Evolutionary conservation across 2,329 filamentous ascomycete genomes (phyloP), one percentile per base, ranked within the genome.

Genomic region (Xenosphaeropsis pyriputrescens): DNA sequence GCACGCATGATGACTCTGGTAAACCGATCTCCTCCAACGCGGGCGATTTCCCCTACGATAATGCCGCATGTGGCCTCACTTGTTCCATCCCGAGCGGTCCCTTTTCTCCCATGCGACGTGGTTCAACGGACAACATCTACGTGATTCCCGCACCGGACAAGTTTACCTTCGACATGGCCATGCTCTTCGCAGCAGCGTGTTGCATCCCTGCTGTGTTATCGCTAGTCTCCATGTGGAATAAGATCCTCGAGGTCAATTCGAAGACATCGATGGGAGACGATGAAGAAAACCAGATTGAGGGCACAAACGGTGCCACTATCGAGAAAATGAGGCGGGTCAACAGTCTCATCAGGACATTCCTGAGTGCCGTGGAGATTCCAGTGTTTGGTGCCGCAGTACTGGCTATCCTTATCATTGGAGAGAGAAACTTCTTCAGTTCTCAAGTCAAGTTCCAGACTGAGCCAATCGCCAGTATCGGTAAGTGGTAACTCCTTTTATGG

Each of bases 201-300:
- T n/a, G n/a, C n/a, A n/a, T n/a, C n/a, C 74, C 75, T 0, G 72
- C 75, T 1, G 66, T 80, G 8, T 54, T 81, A 0, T 75, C 71
- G 7, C 54, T 79, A 7, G 59, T 72, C 0, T 74, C 68, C 1
- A 79, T 73, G 55, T 74, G 70, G 67, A 69, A 72, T 43, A 78
- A 75, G 47, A 77, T 81, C 4, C 52, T 77, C 2, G 66, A 77
- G 42, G 65, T 68, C 36, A 78, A 78, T 41, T 76, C 71, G 70
- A 70, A 63, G 43, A 59, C 53, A 31, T 55, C 57, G 1, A 64
- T 62, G 30, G 58, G 59, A 1, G 46, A 54, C 15, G 45, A 53
- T 7, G 46, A 51, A 15, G 47, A 53, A 13, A 43, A 53, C 9
- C 45, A 46, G 8, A 43, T 45, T 2, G 58, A 64, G 35, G 69